phyloP scores from a whole-genome alignment of 257 asterid genomes.

The Jaltomata sinuosa region DNA sequence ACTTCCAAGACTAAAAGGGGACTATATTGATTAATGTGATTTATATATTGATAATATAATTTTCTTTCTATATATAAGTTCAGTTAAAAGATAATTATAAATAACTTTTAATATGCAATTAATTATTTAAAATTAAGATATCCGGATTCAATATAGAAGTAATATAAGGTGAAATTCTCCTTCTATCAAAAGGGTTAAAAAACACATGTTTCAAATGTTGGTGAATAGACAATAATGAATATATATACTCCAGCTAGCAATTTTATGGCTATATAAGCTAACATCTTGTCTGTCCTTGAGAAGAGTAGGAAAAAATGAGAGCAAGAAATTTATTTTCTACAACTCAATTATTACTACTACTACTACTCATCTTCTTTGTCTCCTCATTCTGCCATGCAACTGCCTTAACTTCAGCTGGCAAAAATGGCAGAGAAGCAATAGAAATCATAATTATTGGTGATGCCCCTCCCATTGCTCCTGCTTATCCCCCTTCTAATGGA shows the following conservation, averaged over 20 bases:
- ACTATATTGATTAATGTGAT: no score
- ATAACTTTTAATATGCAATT: no score
- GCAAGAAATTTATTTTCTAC: neutral
- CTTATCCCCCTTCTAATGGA: neutral
- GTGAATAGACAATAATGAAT: neutral
- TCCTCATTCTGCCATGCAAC: conserved; percentile 5
- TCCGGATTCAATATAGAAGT: no score
- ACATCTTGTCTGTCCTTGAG: neutral
- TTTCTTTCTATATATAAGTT: no score
- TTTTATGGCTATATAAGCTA: neutral
- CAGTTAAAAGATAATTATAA: no score
- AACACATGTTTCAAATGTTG: neutral
- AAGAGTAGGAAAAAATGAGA: conserved; percentile 13
- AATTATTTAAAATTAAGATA: no score
- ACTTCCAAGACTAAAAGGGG: neutral
- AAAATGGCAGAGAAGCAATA: neutral
- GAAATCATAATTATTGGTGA: conserved; percentile 17
- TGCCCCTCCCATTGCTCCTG: conserved; percentile 8
- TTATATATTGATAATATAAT: no score
- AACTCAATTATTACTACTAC: neutral
- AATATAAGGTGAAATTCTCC: no score
- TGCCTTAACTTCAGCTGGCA: neutral
- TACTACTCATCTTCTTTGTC: neutral
- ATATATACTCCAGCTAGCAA: neutral
- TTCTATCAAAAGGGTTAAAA: neutral